Conservation (phyloP, 192 early-diverging fungal genomes). For the Entrophospora sp. region DNA sequence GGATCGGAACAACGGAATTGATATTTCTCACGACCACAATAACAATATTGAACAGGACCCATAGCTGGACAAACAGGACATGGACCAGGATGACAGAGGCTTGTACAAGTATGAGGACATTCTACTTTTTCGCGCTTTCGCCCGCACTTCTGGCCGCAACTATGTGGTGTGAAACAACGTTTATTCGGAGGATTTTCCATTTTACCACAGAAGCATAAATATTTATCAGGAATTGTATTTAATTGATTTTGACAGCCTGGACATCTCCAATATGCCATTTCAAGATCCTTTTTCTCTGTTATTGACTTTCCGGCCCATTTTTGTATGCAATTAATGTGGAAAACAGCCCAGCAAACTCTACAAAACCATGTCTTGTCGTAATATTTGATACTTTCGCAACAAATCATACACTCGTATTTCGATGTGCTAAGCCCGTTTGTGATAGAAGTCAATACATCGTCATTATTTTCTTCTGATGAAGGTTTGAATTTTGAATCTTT, state of each 20-base stretch:
- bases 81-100: conserved; percentile 88
- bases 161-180: conserved; percentile 68
- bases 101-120: conserved; percentile 74
- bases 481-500: conserved; percentile 4
- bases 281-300: no score
- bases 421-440: conserved; percentile 54
- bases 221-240: conserved; percentile 58
- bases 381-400: conserved; percentile 74
- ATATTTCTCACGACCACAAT: conserved; percentile 66
- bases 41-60: conserved; percentile 68
- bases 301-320: conserved; percentile 67
- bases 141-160: conserved; percentile 76
- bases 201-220: conserved; percentile 81
- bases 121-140: conserved; percentile 36
- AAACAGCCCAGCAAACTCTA: conserved; percentile 78
- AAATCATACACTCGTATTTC: conserved; percentile 94
- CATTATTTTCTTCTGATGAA: conserved; percentile 29
- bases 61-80: conserved; percentile 83
- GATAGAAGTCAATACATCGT: conserved; percentile 57
- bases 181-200: conserved; percentile 55
- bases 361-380: conserved; percentile 79
- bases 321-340: conserved; percentile 79
- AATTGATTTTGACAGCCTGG: conserved; percentile 81
- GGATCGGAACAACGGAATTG: conserved; percentile 69
- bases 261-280: conserved; percentile 64